Percentiles rank a stretch among this genome's conserved stretches.
phyloP scores from a whole-genome alignment of 768 basidiomycete genomes.

The Tulasnella sp. region DNA sequence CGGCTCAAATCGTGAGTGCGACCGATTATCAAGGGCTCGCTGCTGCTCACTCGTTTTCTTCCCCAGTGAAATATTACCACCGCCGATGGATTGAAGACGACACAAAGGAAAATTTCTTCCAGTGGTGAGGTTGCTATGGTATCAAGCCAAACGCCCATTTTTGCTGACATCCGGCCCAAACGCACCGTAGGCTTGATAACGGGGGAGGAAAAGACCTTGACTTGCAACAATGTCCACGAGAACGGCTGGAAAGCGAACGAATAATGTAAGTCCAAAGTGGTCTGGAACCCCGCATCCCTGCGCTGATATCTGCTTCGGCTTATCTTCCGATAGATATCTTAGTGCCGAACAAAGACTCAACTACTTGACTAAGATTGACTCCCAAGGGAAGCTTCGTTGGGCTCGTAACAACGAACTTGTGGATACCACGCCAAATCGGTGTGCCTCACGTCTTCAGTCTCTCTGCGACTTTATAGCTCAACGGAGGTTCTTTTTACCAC shows the following conservation, averaged over 20 bases:
- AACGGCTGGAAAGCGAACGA: conserved; percentile 60
- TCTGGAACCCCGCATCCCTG: neutral
- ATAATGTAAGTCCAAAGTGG: conserved; percentile 22
- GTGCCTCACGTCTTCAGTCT: neutral
- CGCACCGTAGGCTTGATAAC: conserved; percentile 58
- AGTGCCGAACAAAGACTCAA: conserved; percentile 65
- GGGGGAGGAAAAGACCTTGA: conserved; percentile 61
- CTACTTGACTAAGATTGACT: conserved; percentile 63
- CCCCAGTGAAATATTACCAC: conserved; percentile 59
- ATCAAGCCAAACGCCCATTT: too few species aligned
- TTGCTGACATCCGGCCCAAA: neutral
- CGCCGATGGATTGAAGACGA: conserved; percentile 60
- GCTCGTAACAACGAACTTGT: conserved; percentile 60
- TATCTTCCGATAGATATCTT: conserved; percentile 61
- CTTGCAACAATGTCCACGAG: conserved; percentile 61
- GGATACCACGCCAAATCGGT: conserved; percentile 58
- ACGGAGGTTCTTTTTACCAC: neutral
- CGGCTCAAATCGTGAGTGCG: conserved; percentile 57
- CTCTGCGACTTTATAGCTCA: neutral
- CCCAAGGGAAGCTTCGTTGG: conserved; percentile 60
- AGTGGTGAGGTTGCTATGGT: conserved; percentile 49
- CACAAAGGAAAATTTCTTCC: conserved; percentile 69
- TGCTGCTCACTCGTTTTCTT: neutral
- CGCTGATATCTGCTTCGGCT: neutral
- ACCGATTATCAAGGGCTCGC: neutral